These are phyloP conservation scores for Citrus australasica DNA, from an alignment of 345 rosid genomes.

Conservation along the genomic window DNA sequence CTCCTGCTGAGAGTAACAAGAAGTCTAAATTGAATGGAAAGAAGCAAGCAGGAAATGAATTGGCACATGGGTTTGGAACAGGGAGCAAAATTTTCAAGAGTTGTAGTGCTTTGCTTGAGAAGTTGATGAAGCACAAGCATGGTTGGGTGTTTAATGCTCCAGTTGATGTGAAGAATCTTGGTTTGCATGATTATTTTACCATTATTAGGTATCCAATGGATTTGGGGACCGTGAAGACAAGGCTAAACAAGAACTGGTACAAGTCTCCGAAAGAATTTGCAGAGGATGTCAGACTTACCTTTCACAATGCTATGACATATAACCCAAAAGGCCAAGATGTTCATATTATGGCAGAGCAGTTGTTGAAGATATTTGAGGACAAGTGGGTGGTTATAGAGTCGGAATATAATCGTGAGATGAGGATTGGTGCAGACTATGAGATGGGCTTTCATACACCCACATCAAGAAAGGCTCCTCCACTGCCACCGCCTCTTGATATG, in stretches of 20 bases:
- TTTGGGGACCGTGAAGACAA: conserved; percentile 81
- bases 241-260: conserved; percentile 71
- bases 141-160: conserved; percentile 97
- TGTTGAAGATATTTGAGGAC: conserved; percentile 75
- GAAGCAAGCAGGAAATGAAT: conserved; percentile 65
- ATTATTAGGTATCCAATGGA: conserved; percentile 94
- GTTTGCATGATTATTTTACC: conserved; percentile 79
- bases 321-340: conserved; percentile 99
- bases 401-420: conserved; percentile 69
- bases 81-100: conserved; percentile 62
- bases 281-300: conserved; percentile 97
- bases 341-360: conserved; percentile 77
- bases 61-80: conserved; percentile 51
- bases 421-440: conserved; percentile 52
- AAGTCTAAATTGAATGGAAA: conserved; percentile 75
- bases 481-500: conserved; percentile 66
- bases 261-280: conserved; percentile 92
- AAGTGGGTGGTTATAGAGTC: conserved; percentile 81
- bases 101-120: conserved; percentile 78
- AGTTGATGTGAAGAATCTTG: conserved; percentile 76
- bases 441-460: conserved; percentile 52
- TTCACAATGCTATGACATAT: conserved; percentile 90
- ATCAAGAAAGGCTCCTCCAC: conserved; percentile 55
- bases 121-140: conserved; percentile 89
- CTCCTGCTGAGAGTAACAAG: conserved; percentile 94